Conservation (phyloP, 2,329 filamentous ascomycete species). For the Ceratocystiopsis minuta region DNA sequence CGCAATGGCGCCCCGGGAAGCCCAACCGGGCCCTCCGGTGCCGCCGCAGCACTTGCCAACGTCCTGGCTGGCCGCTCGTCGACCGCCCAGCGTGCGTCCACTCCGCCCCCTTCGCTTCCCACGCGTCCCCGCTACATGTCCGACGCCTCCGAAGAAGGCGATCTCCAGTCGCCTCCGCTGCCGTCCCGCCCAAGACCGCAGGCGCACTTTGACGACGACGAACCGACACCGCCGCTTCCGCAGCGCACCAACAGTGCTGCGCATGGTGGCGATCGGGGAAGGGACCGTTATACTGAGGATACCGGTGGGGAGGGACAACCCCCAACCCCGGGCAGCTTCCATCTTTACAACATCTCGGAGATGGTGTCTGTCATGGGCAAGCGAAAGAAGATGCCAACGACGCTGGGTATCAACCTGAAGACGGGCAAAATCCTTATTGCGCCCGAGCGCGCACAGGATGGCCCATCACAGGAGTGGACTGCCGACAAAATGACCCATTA, state of each 20-base stretch:
- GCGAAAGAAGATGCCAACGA: slow-evolving; percentile 97
- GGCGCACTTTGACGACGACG: slow-evolving; percentile 20
- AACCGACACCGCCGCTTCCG: slow-evolving; percentile 9
- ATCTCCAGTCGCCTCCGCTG: slow-evolving; percentile 39
- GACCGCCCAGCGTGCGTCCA: slow-evolving; percentile 12
- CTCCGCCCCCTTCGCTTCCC: slow-evolving; percentile 29
- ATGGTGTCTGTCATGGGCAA: slow-evolving; percentile 96
- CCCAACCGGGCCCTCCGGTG: slow-evolving; percentile 19
- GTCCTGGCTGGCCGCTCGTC: slow-evolving; percentile 32
- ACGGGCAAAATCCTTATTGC: slow-evolving; percentile 82
- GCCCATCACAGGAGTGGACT: slow-evolving; percentile 78
- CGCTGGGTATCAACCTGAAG: slow-evolving; percentile 76
- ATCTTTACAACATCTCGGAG: slow-evolving; percentile 92
- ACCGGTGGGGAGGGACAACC: slow-evolving; percentile 9
- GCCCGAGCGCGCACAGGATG: slow-evolving; percentile 67
- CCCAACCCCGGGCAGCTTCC: slow-evolving; percentile 63
- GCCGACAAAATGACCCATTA: slow-evolving; percentile 95
- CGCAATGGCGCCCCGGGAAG: slow-evolving; percentile 17
- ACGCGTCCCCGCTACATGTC: slow-evolving; percentile 39
- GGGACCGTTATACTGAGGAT: slow-evolving; percentile 17
- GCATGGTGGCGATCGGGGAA: slow-evolving; percentile 2
- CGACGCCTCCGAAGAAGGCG: slow-evolving; percentile 50
- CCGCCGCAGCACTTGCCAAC: slow-evolving; percentile 36
- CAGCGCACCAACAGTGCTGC: slow-evolving; percentile 8
- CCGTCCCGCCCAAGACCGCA: slow-evolving; percentile 44